Percentiles rank a stretch among this genome's conserved stretches.
These are phyloP conservation scores for Penicillium sclerotigenum DNA, from an alignment of 2,329 filamentous ascomycete species.

Conservation along the genomic window DNA sequence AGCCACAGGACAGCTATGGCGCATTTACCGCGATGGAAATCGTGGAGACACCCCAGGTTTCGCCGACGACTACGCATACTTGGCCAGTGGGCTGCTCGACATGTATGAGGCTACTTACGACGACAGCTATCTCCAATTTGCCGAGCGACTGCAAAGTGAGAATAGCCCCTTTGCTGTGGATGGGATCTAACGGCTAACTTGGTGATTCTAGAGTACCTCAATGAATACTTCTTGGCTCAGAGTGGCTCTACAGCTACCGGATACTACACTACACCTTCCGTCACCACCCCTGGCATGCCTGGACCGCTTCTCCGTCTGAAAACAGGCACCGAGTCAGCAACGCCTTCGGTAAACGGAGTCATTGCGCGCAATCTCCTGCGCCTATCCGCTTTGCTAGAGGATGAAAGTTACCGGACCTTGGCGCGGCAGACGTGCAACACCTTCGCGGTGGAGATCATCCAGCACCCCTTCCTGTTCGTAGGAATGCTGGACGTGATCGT, in stretches of 20 bases:
- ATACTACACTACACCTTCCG: slow-evolving; percentile 43
- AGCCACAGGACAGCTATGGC: slow-evolving; percentile 60
- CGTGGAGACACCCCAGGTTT: slow-evolving; percentile 68
- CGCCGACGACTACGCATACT: slow-evolving; percentile 90
- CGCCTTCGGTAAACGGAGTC: slow-evolving; percentile 85
- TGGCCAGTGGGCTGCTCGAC: slow-evolving; percentile 77
- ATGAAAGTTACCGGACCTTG: slow-evolving; percentile 60
- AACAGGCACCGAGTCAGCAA: slow-evolving; percentile 89
- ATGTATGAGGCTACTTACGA: slow-evolving; percentile 82
- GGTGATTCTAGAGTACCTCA: slow-evolving; percentile 62
- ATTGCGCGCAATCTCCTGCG: slow-evolving; percentile 86
- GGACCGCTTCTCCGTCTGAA: slow-evolving; percentile 75
- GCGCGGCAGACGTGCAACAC: slow-evolving; percentile 74
- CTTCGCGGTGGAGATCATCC: slow-evolving; percentile 86
- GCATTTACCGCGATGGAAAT: slow-evolving; percentile 67
- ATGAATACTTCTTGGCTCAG: slow-evolving; percentile 71
- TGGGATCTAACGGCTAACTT: background rate
- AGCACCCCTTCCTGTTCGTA: slow-evolving; percentile 89
- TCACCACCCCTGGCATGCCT: slow-evolving; percentile 58
- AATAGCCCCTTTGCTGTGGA: background rate
- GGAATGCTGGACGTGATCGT: slow-evolving; percentile 75
- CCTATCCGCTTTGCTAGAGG: slow-evolving; percentile 66
- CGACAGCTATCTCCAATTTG: slow-evolving; percentile 72
- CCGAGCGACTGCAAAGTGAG: slow-evolving; percentile 72
- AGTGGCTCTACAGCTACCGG: slow-evolving; percentile 39